These are phyloP conservation scores for Leccinum fibrillosum DNA, from an alignment of 768 basidiomycete genomes.

Conservation along the genomic window DNA sequence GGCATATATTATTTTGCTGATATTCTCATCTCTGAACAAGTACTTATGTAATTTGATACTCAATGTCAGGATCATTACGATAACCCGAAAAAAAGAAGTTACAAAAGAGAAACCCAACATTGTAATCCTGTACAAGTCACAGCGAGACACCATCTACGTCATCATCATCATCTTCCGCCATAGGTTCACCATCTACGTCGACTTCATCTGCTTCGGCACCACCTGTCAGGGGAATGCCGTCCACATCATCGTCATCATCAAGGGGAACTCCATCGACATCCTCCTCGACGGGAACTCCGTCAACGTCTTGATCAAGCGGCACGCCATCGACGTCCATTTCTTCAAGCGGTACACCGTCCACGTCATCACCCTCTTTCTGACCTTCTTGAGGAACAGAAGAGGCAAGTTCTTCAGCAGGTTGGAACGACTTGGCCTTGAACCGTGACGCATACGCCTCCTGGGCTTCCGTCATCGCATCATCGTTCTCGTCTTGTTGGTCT, in stretches of 20 bases:
- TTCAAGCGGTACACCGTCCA: conserved; percentile 53
- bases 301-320: conserved; percentile 36
- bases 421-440: conserved; percentile 79
- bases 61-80: neutral
- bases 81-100: neutral
- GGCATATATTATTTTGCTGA: neutral
- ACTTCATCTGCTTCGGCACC: conserved; percentile 16
- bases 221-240: conserved; percentile 36
- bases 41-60: neutral
- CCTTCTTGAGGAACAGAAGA: conserved; percentile 22
- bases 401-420: conserved; percentile 52
- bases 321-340: conserved; percentile 52
- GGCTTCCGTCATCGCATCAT: conserved; percentile 16
- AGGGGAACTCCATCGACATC: conserved; percentile 28
- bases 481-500: conserved; percentile 24
- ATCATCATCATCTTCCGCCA: conserved; percentile 35
- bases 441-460: conserved; percentile 46
- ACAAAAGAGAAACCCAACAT: neutral
- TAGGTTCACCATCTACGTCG: conserved; percentile 28
- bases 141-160: conserved; percentile 40
- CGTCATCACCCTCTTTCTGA: conserved; percentile 43
- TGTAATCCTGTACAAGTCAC: conserved; percentile 12
- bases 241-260: conserved; percentile 29
- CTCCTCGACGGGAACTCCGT: conserved; percentile 35
- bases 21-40: neutral